Evolutionary conservation across 139 green algal genomes (phyloP).

Genomic region (Micromonas pusilla): DNA sequence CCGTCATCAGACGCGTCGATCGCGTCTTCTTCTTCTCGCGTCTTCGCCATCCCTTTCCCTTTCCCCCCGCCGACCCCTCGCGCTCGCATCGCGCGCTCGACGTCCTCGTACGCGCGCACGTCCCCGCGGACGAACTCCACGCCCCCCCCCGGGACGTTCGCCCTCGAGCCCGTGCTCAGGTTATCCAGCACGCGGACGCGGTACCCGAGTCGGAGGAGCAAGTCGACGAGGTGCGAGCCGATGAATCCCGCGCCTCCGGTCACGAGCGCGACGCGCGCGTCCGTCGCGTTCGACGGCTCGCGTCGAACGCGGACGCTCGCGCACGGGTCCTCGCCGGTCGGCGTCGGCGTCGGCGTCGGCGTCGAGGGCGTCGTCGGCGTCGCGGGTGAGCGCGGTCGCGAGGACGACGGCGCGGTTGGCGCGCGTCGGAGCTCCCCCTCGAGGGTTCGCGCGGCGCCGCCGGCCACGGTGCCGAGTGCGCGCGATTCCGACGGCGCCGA

Average conservation of each 20-base stretch:
- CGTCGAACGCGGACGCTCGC: neutral
- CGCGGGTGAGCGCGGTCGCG: too few relatives aligned
- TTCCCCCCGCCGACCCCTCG: too few relatives aligned
- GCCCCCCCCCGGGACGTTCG: neutral
- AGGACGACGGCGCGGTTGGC: too few relatives aligned
- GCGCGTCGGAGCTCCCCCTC: too few relatives aligned
- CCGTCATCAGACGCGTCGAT: neutral
- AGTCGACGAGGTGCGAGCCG: neutral
- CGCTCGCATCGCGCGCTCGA: neutral
- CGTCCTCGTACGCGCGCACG: neutral
- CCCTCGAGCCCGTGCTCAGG: constrained; percentile 15
- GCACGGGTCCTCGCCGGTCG: neutral
- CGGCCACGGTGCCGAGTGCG: too few relatives aligned
- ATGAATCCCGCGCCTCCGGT: constrained; percentile 31
- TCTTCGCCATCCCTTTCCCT: too few relatives aligned
- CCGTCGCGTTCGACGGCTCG: neutral
- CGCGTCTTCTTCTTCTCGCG: neutral
- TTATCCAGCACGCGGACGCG: constrained; percentile 21
- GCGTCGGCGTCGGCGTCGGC: neutral
- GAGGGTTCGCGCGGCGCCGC: too few relatives aligned
- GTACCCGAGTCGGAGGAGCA: constrained; percentile 9
- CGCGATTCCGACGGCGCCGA: too few relatives aligned
- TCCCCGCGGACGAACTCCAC: constrained; percentile 3
- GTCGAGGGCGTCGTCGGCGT: too few relatives aligned
- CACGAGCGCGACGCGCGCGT: neutral